Evolutionary conservation across 345 rosid genomes (phyloP).

Genomic region (Noccaea caerulescens): DNA sequence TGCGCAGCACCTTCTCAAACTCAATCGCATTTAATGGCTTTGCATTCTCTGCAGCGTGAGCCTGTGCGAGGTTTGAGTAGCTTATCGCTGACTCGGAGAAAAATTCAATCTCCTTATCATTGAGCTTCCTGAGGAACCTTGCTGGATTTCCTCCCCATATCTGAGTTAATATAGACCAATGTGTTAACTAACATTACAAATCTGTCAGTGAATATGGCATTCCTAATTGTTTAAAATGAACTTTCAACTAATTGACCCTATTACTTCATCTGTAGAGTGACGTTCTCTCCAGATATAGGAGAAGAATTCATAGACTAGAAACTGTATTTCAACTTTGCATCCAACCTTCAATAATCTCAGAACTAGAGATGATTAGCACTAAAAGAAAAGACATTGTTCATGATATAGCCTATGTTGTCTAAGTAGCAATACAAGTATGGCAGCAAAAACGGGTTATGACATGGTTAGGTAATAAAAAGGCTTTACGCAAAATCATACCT

Average conservation of each 20-base stretch:
- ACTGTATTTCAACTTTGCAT: conserved; percentile 12
- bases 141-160: conserved; percentile 99
- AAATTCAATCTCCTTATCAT: conserved; percentile 70
- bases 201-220: neutral
- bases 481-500: conserved; percentile 53
- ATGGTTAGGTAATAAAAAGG: neutral
- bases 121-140: conserved; percentile 85
- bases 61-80: conserved; percentile 85
- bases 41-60: conserved; percentile 87
- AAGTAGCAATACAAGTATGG: conserved; percentile 20
- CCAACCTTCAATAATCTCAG: neutral
- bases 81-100: conserved; percentile 76
- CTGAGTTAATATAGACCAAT: conserved; percentile 47
- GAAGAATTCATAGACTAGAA: neutral
- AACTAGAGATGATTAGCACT: conserved; percentile 11
- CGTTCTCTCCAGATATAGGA: conserved; percentile 5
- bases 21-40: conserved; percentile 80
- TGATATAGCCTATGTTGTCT: conserved; percentile 19
- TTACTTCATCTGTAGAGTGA: neutral
- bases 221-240: conserved; percentile 4
- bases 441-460: neutral
- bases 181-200: neutral
- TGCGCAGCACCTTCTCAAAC: conserved; percentile 90
- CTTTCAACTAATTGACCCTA: conserved; percentile 3
- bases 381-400: neutral